Conservation (phyloP, 306 rosid species). For the Rosa multiflora region DNA sequence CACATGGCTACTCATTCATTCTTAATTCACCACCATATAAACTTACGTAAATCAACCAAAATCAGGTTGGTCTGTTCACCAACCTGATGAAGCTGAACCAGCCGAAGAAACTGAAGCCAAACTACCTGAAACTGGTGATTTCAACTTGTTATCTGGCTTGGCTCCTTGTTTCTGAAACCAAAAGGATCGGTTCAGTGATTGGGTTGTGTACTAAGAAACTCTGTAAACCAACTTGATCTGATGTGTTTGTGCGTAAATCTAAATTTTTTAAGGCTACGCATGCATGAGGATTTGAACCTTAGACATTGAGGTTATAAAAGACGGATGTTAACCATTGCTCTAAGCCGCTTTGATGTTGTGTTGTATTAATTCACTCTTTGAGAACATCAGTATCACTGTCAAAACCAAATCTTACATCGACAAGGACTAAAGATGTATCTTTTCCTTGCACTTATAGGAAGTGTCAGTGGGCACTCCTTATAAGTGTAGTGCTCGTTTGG, state of each 20-base stretch:
- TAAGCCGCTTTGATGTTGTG: background rate
- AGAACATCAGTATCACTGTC: background rate
- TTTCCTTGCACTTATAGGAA: background rate
- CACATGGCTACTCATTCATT: slow-evolving; percentile 7
- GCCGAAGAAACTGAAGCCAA: background rate
- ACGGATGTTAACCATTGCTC: background rate
- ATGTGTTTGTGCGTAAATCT: background rate
- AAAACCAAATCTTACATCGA: background rate
- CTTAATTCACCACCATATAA: background rate
- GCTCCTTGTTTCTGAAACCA: slow-evolving; percentile 9
- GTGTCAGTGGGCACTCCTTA: background rate
- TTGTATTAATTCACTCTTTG: background rate
- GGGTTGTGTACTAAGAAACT: background rate
- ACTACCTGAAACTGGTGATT: background rate
- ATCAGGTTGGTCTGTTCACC: background rate
- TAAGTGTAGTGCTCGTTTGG: background rate
- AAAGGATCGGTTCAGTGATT: background rate
- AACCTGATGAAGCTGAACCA: background rate
- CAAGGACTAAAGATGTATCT: background rate
- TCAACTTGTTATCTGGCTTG: background rate
- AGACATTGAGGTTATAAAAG: background rate
- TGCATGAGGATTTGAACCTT: background rate
- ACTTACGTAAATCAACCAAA: background rate
- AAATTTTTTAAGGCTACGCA: background rate
- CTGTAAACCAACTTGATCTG: background rate